Conservation (phyloP, 163 green algal genomes). For the Volvox carteri region DNA sequence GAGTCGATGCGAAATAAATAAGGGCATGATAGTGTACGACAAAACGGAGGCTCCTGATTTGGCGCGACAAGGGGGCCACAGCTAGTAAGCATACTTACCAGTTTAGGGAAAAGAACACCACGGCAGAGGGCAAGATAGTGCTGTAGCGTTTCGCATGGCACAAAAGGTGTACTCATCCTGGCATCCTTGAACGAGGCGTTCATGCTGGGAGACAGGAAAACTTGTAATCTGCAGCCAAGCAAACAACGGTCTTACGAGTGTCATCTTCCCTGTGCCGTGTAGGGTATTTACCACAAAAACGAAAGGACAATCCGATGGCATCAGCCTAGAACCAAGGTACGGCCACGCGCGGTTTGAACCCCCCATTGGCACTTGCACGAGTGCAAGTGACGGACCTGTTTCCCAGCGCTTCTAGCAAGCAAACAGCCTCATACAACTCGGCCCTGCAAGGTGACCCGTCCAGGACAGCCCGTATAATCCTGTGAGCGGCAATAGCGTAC, state of each 20-base stretch:
- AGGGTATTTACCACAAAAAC: too few relatives aligned
- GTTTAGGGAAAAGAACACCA: constrained; percentile 39
- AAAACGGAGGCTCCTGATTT: too few relatives aligned
- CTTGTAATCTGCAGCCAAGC: not conserved
- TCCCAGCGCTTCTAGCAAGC: not conserved
- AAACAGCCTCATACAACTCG: not conserved
- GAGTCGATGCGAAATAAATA: too few relatives aligned
- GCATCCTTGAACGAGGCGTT: not conserved
- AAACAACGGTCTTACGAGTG: too few relatives aligned
- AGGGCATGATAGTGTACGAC: too few relatives aligned
- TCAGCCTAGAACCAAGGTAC: too few relatives aligned
- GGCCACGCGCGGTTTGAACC: too few relatives aligned
- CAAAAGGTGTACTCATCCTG: not conserved
- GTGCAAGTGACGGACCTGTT: constrained; percentile 1
- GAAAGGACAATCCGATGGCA: too few relatives aligned
- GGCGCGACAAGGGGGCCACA: too few relatives aligned
- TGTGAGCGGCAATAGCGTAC: not conserved
- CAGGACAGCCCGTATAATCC: constrained; percentile 27
- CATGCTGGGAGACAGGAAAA: not conserved
- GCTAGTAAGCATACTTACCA: constrained; percentile 27
- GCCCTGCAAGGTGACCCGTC: not conserved
- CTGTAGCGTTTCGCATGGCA: constrained; percentile 1
- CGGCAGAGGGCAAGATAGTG: constrained; percentile 23
- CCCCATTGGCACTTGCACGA: too few relatives aligned
- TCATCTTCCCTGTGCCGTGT: too few relatives aligned